phyloP scores from a whole-genome alignment of 768 basidiomycete species.

The Bullera alba region DNA sequence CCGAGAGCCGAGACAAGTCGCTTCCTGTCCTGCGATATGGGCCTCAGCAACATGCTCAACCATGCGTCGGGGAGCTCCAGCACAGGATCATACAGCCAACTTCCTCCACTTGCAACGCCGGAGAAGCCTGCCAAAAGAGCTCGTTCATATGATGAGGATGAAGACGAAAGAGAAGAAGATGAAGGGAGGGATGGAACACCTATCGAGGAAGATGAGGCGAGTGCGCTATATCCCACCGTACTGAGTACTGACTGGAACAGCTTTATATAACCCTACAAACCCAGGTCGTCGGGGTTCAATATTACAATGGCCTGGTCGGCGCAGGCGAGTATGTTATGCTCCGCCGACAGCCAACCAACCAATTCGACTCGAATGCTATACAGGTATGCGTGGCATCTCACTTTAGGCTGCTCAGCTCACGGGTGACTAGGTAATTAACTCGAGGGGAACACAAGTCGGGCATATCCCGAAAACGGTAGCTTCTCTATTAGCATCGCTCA shows the following conservation, averaged over 20 bases:
- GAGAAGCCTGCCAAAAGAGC: too few relatives aligned
- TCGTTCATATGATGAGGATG: background rate
- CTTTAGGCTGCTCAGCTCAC: constrained; percentile 50
- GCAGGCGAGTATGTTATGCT: constrained; percentile 58
- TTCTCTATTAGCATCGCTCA: constrained; percentile 58
- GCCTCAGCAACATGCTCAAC: too few relatives aligned
- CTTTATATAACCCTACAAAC: constrained; percentile 58
- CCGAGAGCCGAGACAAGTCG: too few relatives aligned
- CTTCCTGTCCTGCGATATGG: too few relatives aligned
- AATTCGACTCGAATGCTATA: constrained; percentile 53
- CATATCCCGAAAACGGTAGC: constrained; percentile 64
- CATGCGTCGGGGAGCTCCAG: too few relatives aligned
- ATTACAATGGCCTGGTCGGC: constrained; percentile 74
- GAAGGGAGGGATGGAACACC: constrained; percentile 6
- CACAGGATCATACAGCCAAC: too few relatives aligned
- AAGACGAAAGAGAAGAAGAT: constrained; percentile 2
- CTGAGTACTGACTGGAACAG: constrained; percentile 35
- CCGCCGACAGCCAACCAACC: constrained; percentile 23
- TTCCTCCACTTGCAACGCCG: too few relatives aligned
- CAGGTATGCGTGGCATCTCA: constrained; percentile 21
- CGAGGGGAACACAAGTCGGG: constrained; percentile 66
- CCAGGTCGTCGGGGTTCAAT: constrained; percentile 74
- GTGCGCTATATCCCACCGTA: background rate
- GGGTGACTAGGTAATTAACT: constrained; percentile 63
- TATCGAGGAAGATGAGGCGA: constrained; percentile 23